Base-by-base conservation (phyloP, 495 filamentous ascomycete species). In the Peziza echinospora region DNA sequence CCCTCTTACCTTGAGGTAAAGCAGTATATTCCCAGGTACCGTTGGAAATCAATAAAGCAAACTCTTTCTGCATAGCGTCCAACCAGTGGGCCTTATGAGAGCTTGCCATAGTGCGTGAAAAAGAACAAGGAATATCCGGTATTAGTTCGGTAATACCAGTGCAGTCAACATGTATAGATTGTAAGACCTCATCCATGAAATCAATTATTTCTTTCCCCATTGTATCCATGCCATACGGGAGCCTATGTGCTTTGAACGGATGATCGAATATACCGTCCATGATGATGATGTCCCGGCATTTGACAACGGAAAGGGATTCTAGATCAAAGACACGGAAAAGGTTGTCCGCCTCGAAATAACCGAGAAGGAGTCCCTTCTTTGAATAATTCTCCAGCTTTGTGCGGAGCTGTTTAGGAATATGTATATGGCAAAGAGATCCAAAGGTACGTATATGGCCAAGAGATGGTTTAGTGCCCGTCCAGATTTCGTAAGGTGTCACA, bases 401-500 rank as follows among this genome's bases (percentile, higher is more conserved):
- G 9, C 19, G 10, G 19, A 11, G 10, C 9, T 11, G 11, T 21
- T 42, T 21, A 9, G 10, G 8, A 1, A n/a, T 13, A 17, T n/a
- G 1, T n/a, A 26, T 23, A 25, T 51, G 26, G 30, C 26, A 37
- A 10, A 7, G 39, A 11, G 19, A 51, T 17, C 49, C 39, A 11
- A 51, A 48, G 11, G 50, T 50, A 9, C 45, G 46, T 19, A 51
- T 9, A 44, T 51, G 17, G 19, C 16, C n/a, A 6, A 49, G 26
- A 16, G 44, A 24, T 2, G 48, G 49, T 21, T 49, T 49, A 17
- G 50, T 41, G 26, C 46, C 49, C 39, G 16, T 19, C 47, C 47
- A 49, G n/a, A 40, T 21, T 45, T 51, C 46, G 26, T 51, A 49
- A 16, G 49, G 49, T 8, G 48, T 50, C 13, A 21, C 21, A 5